A percentile compares a stretch with the other conserved stretches of the same genome.
Conservation (phyloP, 2,329 filamentous ascomycete species). For the Botrytis tulipae region DNA sequence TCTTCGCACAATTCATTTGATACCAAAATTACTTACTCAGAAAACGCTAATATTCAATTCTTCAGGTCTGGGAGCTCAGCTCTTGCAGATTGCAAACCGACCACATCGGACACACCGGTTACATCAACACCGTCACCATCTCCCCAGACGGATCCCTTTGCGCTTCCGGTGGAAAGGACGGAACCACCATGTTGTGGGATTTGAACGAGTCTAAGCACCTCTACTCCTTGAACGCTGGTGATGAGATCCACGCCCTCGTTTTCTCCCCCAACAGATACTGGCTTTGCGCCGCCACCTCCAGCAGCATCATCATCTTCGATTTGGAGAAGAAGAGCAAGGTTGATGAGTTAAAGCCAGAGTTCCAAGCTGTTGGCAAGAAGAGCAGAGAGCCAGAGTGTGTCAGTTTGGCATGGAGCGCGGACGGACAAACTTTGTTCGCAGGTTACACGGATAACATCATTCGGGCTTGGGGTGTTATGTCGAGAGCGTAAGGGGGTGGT, state of each 20-base stretch:
- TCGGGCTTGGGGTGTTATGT: constrained; percentile 97
- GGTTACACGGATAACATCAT: constrained; percentile 99
- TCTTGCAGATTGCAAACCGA: constrained; percentile 99
- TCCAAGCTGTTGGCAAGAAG: constrained; percentile 96
- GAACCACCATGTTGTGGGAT: constrained; percentile 99
- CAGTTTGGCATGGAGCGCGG: constrained; percentile 93
- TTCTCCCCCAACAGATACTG: constrained; percentile 99
- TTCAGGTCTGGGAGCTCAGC: constrained; percentile 96
- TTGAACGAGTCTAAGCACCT: constrained; percentile 99
- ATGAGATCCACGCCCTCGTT: constrained; percentile 99
- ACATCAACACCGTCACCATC: constrained; percentile 99
- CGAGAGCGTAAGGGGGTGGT: constrained; percentile 65
- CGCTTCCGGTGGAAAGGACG: constrained; percentile 98
- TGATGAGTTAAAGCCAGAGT: constrained; percentile 98
- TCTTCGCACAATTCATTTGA: constrained; percentile 28
- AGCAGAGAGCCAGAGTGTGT: constrained; percentile 98
- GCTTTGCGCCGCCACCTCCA: constrained; percentile 96
- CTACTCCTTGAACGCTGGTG: constrained; percentile 98
- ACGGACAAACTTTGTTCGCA: constrained; percentile 98
- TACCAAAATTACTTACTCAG: constrained; percentile 11
- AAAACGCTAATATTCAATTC: constrained; percentile 27
- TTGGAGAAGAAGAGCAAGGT: constrained; percentile 99
- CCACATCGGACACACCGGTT: constrained; percentile 99
- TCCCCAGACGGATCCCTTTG: constrained; percentile 98
- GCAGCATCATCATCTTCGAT: constrained; percentile 99